Evolutionary conservation across 768 basidiomycete species (phyloP), one percentile per base, ranked within the genome.

Genomic region (Leccinum pellstonianum): DNA sequence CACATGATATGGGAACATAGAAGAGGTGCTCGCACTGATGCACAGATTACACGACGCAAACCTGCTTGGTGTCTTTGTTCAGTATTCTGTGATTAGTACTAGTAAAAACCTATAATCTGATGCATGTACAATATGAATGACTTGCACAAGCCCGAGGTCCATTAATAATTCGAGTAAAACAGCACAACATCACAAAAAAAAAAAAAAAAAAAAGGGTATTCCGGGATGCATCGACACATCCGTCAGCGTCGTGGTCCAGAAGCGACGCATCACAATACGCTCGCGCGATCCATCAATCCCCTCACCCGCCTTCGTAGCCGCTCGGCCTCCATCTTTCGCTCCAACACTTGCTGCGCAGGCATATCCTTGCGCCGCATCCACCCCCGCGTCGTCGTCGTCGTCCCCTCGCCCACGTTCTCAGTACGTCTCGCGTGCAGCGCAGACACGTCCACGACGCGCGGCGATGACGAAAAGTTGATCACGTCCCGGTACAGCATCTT

Each of bases 401-500:
- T 14, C 37, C 76, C 76, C 50, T 80, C 81, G 29, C 76, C 76
- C 52, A 80, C 80, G 27, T 76, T 75, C 62, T 84, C 80, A 47
- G 75, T 75, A 23, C 84, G 75, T 68, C 81, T 81, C 38, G 80
- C 79, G 54, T 84, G 82, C 62, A 85, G 67, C 23, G 69, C 77
- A 1, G 90, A 86, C 25, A 99, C 78, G 72, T 98, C 95, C 38
- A 99, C 90, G 29, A 99, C 87, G 5, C 84, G 82, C 0, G 92
- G 89, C 2, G 86, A 85, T 0, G 93, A 86, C 1, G 94, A 91
- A 73, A 90, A 92, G 64, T 82, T 81, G 66, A 95, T 87, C 9
- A 98, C 90, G 62, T 96, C 91, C n/a, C 90, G 84, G 68, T 92
- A 95, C 19, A 99, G 79, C 46, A 88, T 71, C 73, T 91, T 96